phyloP scores from a whole-genome alignment of 2,329 filamentous ascomycete species.

The Fusarium phyllophilum region DNA sequence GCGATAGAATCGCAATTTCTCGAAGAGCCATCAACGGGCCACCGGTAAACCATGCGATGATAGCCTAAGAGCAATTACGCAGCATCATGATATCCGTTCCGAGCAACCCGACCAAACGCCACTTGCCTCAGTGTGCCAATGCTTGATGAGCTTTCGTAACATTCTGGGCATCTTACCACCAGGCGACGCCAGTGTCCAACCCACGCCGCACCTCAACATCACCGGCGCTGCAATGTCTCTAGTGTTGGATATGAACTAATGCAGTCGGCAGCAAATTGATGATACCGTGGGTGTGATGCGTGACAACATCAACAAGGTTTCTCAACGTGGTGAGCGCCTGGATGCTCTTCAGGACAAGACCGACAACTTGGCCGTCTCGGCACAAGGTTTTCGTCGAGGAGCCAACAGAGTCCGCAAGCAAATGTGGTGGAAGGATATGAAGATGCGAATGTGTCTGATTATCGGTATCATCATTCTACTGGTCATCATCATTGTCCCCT shows the following conservation, averaged over 20 bases:
- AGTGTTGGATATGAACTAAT: conserved; percentile 23
- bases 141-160: not conserved
- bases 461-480: conserved; percentile 91
- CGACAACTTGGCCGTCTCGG: conserved; percentile 90
- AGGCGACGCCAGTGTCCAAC: not conserved
- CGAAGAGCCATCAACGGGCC: not conserved
- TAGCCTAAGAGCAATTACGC: not conserved
- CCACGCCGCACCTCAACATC: not conserved
- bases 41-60: not conserved
- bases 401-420: conserved; percentile 96
- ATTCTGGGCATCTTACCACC: not conserved
- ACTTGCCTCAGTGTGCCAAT: not conserved
- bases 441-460: conserved; percentile 98
- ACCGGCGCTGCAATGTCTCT: not conserved
- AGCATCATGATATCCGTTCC: not conserved
- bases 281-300: conserved; percentile 95
- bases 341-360: conserved; percentile 94
- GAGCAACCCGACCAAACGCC: not conserved
- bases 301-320: conserved; percentile 97
- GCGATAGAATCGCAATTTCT: not conserved
- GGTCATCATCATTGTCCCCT: conserved; percentile 92
- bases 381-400: conserved; percentile 94
- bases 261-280: conserved; percentile 84
- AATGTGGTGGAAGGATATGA: conserved; percentile 99
- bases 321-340: conserved; percentile 88